A percentile compares a stretch with the other conserved stretches of the same genome.
Conservation (phyloP, 148 eudicot species). For the Heliamphora exappendiculata region DNA sequence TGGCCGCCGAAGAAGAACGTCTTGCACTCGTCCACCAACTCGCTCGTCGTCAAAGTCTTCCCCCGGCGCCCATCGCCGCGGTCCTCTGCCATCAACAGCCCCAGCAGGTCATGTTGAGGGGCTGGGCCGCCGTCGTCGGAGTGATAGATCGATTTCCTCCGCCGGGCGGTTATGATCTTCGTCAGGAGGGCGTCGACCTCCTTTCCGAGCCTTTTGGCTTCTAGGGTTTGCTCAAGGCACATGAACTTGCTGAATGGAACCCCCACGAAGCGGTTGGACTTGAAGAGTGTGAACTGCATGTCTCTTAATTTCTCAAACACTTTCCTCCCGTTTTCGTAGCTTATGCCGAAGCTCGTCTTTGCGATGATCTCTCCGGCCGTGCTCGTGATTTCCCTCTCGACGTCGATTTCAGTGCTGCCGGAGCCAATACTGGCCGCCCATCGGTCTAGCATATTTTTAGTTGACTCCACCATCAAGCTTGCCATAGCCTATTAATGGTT, state of each 20-base stretch:
- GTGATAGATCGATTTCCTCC: constrained; percentile 29
- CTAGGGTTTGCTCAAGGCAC: constrained; percentile 36
- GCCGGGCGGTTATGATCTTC: constrained; percentile 45
- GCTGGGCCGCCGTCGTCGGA: too few relatives aligned
- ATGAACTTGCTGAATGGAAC: constrained; percentile 65
- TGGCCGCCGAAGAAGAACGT: constrained; percentile 89
- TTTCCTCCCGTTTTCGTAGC: constrained; percentile 35
- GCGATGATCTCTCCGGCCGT: constrained; percentile 84
- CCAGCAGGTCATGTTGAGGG: constrained; percentile 56
- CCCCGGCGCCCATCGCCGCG: constrained; percentile 20
- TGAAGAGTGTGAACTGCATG: constrained; percentile 62
- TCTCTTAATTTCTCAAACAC: constrained; percentile 54
- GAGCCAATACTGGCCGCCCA: constrained; percentile 45
- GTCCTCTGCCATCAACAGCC: constrained; percentile 48
- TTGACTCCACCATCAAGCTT: constrained; percentile 68
- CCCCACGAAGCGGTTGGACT: constrained; percentile 66
- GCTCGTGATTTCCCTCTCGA: constrained; percentile 58
- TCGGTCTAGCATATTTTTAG: constrained; percentile 48
- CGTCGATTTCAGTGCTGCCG: constrained; percentile 47
- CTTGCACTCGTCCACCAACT: constrained; percentile 83
- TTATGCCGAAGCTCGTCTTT: constrained; percentile 69
- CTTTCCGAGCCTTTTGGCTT: constrained; percentile 54
- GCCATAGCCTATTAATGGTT: constrained; percentile 68
- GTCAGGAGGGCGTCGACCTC: constrained; percentile 63
- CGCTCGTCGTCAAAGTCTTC: constrained; percentile 43